A percentile compares a stretch with the other conserved stretches of the same genome.
These are phyloP conservation scores for Candida mattraensis DNA, from an alignment of 805 yeast species.

Conservation along the genomic window DNA sequence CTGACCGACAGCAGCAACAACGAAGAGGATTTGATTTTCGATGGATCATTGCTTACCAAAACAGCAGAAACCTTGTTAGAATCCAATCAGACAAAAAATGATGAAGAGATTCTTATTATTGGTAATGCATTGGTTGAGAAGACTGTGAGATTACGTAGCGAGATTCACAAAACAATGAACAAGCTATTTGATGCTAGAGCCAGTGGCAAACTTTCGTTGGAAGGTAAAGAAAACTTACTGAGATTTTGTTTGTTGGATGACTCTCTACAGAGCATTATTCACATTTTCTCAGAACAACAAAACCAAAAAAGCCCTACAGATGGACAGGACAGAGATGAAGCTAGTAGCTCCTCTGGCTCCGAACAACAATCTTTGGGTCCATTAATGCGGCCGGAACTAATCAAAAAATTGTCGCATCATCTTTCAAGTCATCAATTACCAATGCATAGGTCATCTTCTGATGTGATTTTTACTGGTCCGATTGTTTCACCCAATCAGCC, in stretches of 20 bases:
- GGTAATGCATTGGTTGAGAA: slow-evolving; percentile 51
- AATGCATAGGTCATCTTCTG: slow-evolving; percentile 50
- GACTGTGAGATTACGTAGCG: slow-evolving; percentile 48
- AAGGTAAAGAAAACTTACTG: slow-evolving; percentile 54
- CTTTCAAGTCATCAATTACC: slow-evolving; percentile 44
- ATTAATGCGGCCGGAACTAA: slow-evolving; percentile 25
- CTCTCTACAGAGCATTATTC: slow-evolving; percentile 51
- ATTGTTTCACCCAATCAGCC: slow-evolving; percentile 46
- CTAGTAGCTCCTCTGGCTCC: too few species aligned
- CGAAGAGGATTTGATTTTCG: slow-evolving; percentile 66
- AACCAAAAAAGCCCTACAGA: slow-evolving; percentile 6
- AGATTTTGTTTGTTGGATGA: slow-evolving; percentile 55
- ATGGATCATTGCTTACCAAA: slow-evolving; percentile 71
- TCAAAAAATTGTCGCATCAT: slow-evolving; percentile 29
- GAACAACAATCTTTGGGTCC: slow-evolving; percentile 6
- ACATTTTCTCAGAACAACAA: slow-evolving; percentile 38
- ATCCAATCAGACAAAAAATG: slow-evolving; percentile 33
- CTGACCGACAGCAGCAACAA: slow-evolving; percentile 21
- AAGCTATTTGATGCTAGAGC: slow-evolving; percentile 46
- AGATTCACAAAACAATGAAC: slow-evolving; percentile 53
- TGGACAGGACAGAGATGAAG: slow-evolving; percentile 1
- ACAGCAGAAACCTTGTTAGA: slow-evolving; percentile 67
- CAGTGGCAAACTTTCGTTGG: slow-evolving; percentile 47
- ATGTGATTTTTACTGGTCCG: slow-evolving; percentile 52
- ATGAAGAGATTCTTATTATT: slow-evolving; percentile 43